Percentiles rank a stretch among this genome's conserved stretches.
phyloP scores from a whole-genome alignment of 2,329 filamentous ascomycete genomes.

The Curvularia verruculosa region DNA sequence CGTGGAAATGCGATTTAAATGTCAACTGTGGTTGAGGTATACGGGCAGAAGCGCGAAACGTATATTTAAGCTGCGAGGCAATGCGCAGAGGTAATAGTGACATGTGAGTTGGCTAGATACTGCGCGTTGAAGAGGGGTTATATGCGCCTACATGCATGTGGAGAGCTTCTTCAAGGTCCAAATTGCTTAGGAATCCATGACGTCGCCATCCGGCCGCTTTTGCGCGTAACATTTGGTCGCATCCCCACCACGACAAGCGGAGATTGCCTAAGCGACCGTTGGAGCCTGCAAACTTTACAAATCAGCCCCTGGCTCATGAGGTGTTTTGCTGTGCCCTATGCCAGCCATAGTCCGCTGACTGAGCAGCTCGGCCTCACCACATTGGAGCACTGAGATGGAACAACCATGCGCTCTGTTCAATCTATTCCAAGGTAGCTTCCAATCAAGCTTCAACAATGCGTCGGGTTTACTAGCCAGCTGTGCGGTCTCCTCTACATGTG shows the following conservation, averaged over 20 bases:
- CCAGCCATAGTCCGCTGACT: background rate
- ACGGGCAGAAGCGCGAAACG: constrained; percentile 19
- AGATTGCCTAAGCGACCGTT: background rate
- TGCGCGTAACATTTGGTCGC: background rate
- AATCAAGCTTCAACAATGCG: background rate
- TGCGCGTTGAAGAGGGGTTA: constrained; percentile 33
- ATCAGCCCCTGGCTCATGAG: background rate
- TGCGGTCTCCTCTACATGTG: background rate
- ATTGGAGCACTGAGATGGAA: background rate
- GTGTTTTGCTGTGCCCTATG: background rate
- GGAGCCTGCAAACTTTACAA: background rate
- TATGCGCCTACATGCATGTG: constrained; percentile 15
- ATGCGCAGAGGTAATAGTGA: constrained; percentile 26
- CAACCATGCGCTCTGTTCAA: background rate
- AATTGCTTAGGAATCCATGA: constrained; percentile 23
- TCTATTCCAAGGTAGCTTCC: background rate
- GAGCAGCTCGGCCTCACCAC: background rate
- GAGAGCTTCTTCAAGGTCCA: constrained; percentile 2
- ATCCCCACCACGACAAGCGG: background rate
- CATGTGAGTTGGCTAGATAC: constrained; percentile 21
- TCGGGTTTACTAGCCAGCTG: background rate
- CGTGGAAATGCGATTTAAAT: constrained; percentile 26
- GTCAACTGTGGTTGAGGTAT: constrained; percentile 17
- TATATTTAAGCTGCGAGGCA: constrained; percentile 22
- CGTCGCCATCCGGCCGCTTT: constrained; percentile 9